phyloP scores from a whole-genome alignment of 805 yeast species.

The Yarrowia sp. region DNA sequence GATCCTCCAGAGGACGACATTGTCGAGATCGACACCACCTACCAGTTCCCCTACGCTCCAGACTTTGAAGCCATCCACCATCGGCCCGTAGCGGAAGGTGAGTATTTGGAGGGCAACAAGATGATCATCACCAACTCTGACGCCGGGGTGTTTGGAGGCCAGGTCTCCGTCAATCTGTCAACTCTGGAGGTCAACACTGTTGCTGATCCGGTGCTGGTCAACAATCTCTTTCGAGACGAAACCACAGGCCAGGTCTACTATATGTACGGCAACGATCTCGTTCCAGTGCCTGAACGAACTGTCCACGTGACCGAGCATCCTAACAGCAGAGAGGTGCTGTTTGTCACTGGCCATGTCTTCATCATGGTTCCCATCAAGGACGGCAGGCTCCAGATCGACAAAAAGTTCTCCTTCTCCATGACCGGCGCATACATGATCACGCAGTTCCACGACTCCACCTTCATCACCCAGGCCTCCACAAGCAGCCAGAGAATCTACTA shows the following conservation, averaged over 20 bases:
- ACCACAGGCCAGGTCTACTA: background rate
- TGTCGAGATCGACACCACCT: background rate
- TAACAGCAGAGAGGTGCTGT: background rate
- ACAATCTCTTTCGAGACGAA: background rate
- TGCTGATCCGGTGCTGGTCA: background rate
- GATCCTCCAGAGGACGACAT: background rate
- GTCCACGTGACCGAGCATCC: background rate
- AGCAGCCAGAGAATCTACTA: background rate
- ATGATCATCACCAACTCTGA: slow-evolving; percentile 7
- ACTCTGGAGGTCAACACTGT: background rate
- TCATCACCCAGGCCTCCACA: background rate
- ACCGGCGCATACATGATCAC: background rate
- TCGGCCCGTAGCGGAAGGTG: background rate
- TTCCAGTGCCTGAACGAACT: background rate
- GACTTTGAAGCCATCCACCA: slow-evolving; percentile 10
- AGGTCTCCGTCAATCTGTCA: background rate
- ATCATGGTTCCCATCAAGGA: background rate
- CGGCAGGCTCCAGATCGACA: background rate
- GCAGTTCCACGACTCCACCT: background rate
- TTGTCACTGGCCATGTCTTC: background rate
- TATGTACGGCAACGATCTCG: background rate
- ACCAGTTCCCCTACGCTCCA: background rate
- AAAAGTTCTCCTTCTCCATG: background rate
- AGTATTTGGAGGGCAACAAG: background rate
- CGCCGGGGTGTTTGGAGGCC: background rate